Evolutionary conservation across 2,329 filamentous ascomycete genomes (phyloP), one percentile per base, ranked within the genome.

Genomic region (Hypoxylon sp.): DNA sequence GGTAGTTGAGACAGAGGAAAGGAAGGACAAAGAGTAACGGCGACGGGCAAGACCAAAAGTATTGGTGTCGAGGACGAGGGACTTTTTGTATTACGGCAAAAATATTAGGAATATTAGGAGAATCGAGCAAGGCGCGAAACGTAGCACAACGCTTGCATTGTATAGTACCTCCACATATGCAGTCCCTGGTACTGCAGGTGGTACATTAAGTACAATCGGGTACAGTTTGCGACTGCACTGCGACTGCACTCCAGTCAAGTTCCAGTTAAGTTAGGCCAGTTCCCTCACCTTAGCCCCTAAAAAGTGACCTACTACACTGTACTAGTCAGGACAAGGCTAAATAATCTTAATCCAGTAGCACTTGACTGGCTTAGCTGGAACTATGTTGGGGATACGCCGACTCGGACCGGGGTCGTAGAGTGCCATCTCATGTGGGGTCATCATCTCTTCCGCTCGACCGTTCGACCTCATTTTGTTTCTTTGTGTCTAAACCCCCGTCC

Each of bases 51-150:
- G 48, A 25, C n/a, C 36, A 32, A 48, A 45, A 48, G 6, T 46
- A 23, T 57, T 60, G 51, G 58, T 63, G 64, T 60, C 60, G 71
- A 66, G 71, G 69, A 61, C 52, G 60, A 65, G 70, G 61, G 57
- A 68, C 60, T 68, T 70, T 71, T 74, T 74, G 68, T 75, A 75
- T 75, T 73, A 71, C 68, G 71, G 71, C 71, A 71, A 72, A 73
- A 70, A n/a, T n/a, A n/a, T n/a, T n/a, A n/a, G n/a, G n/a, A n/a
- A 65, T 67, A 67, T 66, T 69, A 50, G 67, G 66, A 67, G 58
- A 63, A 65, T 64, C 56, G 60, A 52, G 50, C 41, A 62, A 62
- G 58, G 49, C 55, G 45, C 57, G 56, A 50, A 56, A 58, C 43
- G 43, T 55, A 62, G 53, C 60, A 51, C 32, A 56, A 23, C 38